Evolutionary conservation across 2,329 filamentous ascomycete genomes (phyloP).

Genomic region (Neurospora sp.): DNA sequence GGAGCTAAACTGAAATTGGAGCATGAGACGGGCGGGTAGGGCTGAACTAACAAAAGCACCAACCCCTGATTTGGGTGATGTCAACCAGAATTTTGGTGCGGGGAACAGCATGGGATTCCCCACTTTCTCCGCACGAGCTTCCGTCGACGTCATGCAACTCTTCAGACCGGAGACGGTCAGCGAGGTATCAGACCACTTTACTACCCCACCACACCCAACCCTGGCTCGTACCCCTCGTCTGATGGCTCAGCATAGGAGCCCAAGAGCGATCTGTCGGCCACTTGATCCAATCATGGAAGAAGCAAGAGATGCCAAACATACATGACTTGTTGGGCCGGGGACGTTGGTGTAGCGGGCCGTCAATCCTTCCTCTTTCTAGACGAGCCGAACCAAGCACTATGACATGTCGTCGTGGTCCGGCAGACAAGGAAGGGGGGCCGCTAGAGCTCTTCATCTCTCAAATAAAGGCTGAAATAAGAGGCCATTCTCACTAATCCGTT

Average conservation of each 20-base stretch:
- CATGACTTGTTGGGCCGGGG: not conserved
- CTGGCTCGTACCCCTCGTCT: not conserved
- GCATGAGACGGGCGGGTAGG: not conserved
- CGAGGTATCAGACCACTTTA: not conserved
- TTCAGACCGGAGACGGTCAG: not conserved
- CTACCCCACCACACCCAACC: not conserved
- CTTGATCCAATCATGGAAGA: not conserved
- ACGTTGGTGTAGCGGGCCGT: not conserved
- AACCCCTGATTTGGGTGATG: not conserved
- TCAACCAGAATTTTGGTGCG: not conserved
- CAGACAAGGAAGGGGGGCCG: not conserved
- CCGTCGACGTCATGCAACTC: conserved; percentile 4
- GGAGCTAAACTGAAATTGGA: not conserved
- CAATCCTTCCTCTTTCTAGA: not conserved
- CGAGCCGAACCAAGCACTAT: not conserved
- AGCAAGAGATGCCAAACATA: not conserved
- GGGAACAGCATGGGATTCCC: not conserved
- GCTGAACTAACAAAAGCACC: not conserved
- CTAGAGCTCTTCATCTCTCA: not conserved
- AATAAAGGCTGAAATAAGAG: not conserved
- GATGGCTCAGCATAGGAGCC: not conserved
- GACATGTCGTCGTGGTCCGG: not conserved
- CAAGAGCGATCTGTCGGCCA: not conserved
- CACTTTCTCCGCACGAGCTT: not conserved
- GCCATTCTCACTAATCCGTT: not conserved